Conservation (phyloP, 208 protist species). For the Acanthamoeba sp. region DNA sequence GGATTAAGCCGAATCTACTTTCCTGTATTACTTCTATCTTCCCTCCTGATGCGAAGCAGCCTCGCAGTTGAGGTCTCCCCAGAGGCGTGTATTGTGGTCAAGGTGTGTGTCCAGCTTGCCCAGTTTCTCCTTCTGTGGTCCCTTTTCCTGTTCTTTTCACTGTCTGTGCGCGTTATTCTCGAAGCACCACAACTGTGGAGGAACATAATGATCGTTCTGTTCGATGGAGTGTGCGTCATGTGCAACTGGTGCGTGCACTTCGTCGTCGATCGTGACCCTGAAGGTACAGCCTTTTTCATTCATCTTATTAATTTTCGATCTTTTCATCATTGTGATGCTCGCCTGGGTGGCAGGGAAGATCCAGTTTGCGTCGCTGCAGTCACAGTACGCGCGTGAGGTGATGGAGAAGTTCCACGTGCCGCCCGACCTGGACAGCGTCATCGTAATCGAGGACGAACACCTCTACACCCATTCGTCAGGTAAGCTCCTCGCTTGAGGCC, state of each 20-base stretch:
- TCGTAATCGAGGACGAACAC: slow-evolving; percentile 24
- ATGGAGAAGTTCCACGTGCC: slow-evolving; percentile 65
- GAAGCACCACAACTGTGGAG: no score
- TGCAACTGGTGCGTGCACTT: slow-evolving; percentile 55
- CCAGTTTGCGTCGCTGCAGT: slow-evolving; percentile 54
- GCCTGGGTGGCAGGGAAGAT: neutral
- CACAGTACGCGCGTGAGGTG: slow-evolving; percentile 5
- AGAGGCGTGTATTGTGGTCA: no score
- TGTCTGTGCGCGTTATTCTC: neutral
- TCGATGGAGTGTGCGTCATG: slow-evolving; percentile 50
- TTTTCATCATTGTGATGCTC: neutral
- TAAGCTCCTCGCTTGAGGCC: neutral
- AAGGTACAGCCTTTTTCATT: neutral
- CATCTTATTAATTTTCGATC: neutral
- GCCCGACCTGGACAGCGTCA: slow-evolving; percentile 22
- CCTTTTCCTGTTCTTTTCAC: no score
- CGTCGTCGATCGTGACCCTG: slow-evolving; percentile 16
- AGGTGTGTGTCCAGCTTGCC: no score
- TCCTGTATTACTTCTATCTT: no score
- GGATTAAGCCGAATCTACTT: no score
- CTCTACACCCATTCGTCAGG: slow-evolving; percentile 55
- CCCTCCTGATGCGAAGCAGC: no score
- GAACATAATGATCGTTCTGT: slow-evolving; percentile 42
- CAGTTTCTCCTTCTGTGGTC: no score
- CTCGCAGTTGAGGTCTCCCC: no score